phyloP scores from a whole-genome alignment of 257 asterid species.

The Solanum sitiens region DNA sequence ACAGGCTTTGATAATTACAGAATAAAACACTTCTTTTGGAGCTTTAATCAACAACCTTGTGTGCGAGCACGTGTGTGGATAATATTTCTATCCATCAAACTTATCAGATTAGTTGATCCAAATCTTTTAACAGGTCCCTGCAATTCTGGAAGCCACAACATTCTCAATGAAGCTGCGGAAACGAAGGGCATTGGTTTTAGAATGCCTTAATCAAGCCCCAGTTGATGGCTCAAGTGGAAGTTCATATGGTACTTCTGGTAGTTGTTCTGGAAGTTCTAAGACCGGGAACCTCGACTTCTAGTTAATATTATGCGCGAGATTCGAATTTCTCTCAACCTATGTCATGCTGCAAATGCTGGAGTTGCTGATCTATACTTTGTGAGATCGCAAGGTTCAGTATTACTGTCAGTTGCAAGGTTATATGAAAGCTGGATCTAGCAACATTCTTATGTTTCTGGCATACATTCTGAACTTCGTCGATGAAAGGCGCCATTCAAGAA shows the following conservation, averaged over 20 bases:
- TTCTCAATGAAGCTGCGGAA: slow-evolving; percentile 78
- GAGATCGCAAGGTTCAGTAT: neutral
- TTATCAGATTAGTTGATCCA: neutral
- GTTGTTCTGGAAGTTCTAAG: slow-evolving; percentile 66
- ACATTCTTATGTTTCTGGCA: neutral
- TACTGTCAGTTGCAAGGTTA: neutral
- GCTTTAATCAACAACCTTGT: neutral
- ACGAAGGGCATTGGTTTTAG: slow-evolving; percentile 55
- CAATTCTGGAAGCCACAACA: slow-evolving; percentile 66
- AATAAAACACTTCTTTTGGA: neutral
- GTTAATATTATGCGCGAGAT: neutral
- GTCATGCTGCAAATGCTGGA: neutral
- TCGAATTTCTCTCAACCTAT: neutral
- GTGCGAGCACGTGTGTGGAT: neutral
- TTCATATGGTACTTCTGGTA: slow-evolving; percentile 65
- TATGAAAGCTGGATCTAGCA: neutral
- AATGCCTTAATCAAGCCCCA: slow-evolving; percentile 91
- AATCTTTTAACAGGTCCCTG: slow-evolving; percentile 52
- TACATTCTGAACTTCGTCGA: neutral
- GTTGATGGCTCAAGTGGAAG: slow-evolving; percentile 85
- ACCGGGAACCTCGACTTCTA: slow-evolving; percentile 69
- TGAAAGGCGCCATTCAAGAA: neutral
- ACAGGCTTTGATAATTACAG: neutral
- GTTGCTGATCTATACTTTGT: neutral
- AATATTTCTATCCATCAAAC: neutral